Evolutionary conservation across 495 filamentous ascomycete genomes (phyloP).

Genomic region (Aspergillus wentii): DNA sequence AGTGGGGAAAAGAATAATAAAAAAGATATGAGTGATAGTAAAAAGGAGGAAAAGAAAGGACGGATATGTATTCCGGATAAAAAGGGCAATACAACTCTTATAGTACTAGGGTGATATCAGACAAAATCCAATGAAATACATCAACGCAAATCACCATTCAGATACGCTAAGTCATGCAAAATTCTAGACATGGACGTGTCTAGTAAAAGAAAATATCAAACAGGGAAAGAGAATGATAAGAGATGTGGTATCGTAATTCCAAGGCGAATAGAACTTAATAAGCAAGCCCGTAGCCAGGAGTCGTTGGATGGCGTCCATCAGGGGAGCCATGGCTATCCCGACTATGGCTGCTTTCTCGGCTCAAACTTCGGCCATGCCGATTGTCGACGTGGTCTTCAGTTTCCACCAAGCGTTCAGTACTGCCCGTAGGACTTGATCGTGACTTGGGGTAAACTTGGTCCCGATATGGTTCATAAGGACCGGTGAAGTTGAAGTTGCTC

Average conservation of each 20-base stretch:
- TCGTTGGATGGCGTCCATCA: slow-evolving; percentile 33
- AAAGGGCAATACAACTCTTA: too few species aligned
- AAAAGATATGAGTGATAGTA: too few species aligned
- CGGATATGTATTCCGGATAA: too few species aligned
- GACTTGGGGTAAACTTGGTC: slow-evolving; percentile 25
- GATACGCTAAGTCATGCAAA: too few species aligned
- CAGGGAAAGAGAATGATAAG: slow-evolving; percentile 6
- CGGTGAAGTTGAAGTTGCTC: slow-evolving; percentile 46
- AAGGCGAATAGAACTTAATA: slow-evolving; percentile 17
- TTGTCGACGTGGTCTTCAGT: slow-evolving; percentile 31
- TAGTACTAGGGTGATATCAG: too few species aligned
- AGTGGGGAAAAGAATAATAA: too few species aligned
- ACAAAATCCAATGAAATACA: too few species aligned
- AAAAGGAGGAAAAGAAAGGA: too few species aligned
- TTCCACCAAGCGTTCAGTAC: slow-evolving; percentile 37
- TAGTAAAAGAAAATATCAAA: slow-evolving; percentile 1
- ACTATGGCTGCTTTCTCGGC: slow-evolving; percentile 28
- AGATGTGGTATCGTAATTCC: not conserved
- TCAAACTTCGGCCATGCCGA: slow-evolving; percentile 29
- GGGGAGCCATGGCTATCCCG: slow-evolving; percentile 22
- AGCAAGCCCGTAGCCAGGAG: slow-evolving; percentile 36
- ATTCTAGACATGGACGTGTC: too few species aligned
- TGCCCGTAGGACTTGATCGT: slow-evolving; percentile 26
- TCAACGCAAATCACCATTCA: too few species aligned
- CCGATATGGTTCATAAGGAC: slow-evolving; percentile 39